phyloP scores from a whole-genome alignment of 129 eudicot species.

The Flaveria bidentis region DNA sequence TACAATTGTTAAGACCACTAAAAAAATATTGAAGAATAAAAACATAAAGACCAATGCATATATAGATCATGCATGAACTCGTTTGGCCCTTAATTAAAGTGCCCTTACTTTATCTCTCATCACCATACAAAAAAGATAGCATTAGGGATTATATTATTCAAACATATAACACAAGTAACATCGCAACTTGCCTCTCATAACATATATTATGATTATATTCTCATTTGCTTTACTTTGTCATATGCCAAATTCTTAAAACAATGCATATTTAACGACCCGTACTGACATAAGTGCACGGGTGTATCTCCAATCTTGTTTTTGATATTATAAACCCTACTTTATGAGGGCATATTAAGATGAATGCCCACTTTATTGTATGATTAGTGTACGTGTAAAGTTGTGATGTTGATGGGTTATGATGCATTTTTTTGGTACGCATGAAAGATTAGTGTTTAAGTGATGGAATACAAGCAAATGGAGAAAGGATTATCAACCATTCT shows the following conservation, averaged over 20 bases:
- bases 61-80: conserved; percentile 11
- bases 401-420: conserved; percentile 23
- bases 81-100: conserved; percentile 26
- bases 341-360: conserved; percentile 28
- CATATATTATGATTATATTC: conserved; percentile 23
- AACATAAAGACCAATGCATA: conserved; percentile 29
- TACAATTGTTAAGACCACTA: conserved; percentile 22
- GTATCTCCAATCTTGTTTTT: conserved; percentile 23
- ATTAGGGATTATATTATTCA: conserved; percentile 54
- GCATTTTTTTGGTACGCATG: conserved; percentile 6
- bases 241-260: conserved; percentile 34
- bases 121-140: conserved; percentile 34
- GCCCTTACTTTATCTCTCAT: conserved; percentile 29
- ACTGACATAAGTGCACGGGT: conserved; percentile 27
- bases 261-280: conserved; percentile 36
- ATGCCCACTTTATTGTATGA: conserved; percentile 34
- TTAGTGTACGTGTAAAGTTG: conserved; percentile 27
- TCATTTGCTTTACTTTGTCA: conserved; percentile 30
- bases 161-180: conserved; percentile 37
- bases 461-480: neutral
- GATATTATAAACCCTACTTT: conserved; percentile 28
- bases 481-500: neutral
- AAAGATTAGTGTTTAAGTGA: conserved; percentile 22
- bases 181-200: conserved; percentile 39
- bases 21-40: conserved; percentile 69